phyloP scores from a whole-genome alignment of 129 eudicot species.

The Daucus carota region DNA sequence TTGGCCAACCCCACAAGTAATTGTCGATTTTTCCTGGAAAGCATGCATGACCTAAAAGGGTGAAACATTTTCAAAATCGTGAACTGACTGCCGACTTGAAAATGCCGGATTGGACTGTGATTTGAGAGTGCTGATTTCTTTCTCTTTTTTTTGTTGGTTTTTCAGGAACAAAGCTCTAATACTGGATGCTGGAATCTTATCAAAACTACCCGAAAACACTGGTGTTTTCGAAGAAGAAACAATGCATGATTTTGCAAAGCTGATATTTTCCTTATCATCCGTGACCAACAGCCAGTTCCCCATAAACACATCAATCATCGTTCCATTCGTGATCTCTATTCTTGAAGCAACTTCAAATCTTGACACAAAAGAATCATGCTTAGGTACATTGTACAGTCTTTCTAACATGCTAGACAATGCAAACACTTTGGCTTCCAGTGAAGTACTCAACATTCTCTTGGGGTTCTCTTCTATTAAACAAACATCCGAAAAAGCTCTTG shows the following conservation, averaged over 20 bases:
- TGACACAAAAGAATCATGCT: conserved; percentile 45
- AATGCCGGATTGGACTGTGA: no score
- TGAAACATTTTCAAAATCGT: neutral
- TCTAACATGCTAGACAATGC: conserved; percentile 64
- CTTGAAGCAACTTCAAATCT: conserved; percentile 47
- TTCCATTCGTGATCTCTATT: conserved; percentile 42
- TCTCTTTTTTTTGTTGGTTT: conserved; percentile 14
- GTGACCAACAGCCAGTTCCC: conserved; percentile 55
- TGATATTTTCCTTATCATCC: conserved; percentile 60
- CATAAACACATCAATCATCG: conserved; percentile 35
- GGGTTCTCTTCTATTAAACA: conserved; percentile 39
- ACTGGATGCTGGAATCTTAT: conserved; percentile 81
- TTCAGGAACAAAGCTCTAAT: conserved; percentile 84
- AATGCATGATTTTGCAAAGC: conserved; percentile 50
- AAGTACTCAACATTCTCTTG: conserved; percentile 37
- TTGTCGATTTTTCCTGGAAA: neutral
- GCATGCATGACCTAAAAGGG: neutral
- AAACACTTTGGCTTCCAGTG: conserved; percentile 34
- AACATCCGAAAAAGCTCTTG: conserved; percentile 68
- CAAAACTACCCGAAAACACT: conserved; percentile 37
- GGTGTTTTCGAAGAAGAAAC: conserved; percentile 31
- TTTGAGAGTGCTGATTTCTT: neutral
- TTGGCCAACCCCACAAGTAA: conserved; percentile 5
- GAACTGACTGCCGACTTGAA: neutral
- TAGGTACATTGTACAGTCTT: conserved; percentile 52